Percentiles rank a stretch among this genome's conserved stretches.
phyloP scores from a whole-genome alignment of 257 asterid genomes.

The Misopates orontium region DNA sequence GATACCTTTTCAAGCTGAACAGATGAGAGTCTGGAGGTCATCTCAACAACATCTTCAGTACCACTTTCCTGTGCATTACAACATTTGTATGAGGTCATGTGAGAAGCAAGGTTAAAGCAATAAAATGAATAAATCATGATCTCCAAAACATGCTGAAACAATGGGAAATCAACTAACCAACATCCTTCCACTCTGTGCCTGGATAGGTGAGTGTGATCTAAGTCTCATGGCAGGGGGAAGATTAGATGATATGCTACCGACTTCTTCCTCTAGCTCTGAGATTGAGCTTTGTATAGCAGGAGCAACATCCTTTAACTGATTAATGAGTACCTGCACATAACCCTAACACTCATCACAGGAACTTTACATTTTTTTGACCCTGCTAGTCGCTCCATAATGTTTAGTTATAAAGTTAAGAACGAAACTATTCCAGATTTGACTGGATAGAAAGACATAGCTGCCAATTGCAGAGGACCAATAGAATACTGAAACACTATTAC shows the following conservation, averaged over 20 bases:
- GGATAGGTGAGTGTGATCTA: conserved; percentile 70
- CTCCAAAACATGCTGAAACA: background rate
- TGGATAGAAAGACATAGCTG: conserved; percentile 9
- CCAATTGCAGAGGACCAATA: conserved; percentile 20
- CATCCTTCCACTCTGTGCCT: conserved; percentile 71
- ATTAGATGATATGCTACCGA: conserved; percentile 66
- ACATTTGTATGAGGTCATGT: conserved; percentile 23
- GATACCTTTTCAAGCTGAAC: conserved; percentile 78
- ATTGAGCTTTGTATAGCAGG: conserved; percentile 91
- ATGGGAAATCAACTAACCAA: conserved; percentile 45
- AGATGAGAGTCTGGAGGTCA: conserved; percentile 73
- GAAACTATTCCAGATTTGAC: conserved; percentile 2
- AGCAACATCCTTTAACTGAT: conserved; percentile 95
- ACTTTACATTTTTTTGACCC: background rate
- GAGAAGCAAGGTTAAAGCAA: conserved; percentile 26
- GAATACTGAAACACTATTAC: background rate
- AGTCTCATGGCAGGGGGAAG: conserved; percentile 55
- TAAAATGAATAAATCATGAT: conserved; percentile 3
- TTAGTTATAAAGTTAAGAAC: background rate
- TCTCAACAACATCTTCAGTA: conserved; percentile 65
- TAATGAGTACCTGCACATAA: conserved; percentile 79
- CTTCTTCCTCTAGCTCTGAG: conserved; percentile 86
- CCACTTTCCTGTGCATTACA: conserved; percentile 60
- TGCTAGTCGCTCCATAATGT: conserved; percentile 25
- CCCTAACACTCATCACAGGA: conserved; percentile 25